A percentile compares a stretch with the other conserved stretches of the same genome.
Conservation (phyloP, 1,284 basidiomycete genomes). For the Mycena sp. region DNA sequence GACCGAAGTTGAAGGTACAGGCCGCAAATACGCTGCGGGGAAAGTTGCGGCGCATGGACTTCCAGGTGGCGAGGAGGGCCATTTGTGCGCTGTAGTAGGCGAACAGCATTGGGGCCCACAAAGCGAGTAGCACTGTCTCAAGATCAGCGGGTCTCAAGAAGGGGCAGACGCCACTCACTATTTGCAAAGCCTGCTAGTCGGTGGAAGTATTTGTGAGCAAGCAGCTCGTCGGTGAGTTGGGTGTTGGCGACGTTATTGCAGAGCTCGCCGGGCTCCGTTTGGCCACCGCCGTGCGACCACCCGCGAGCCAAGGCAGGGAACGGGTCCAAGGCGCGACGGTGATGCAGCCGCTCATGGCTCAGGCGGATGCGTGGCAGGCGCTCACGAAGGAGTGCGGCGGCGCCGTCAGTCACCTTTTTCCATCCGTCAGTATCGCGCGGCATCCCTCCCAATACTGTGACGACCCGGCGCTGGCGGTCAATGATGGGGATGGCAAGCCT, state of each 20-base stretch:
- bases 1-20: background rate
- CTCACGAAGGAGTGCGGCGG: background rate
- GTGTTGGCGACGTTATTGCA: background rate
- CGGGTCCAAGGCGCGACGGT: constrained; percentile 12
- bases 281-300: constrained; percentile 16
- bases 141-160: too few species aligned
- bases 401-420: background rate
- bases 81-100: too few species aligned
- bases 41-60: too few species aligned
- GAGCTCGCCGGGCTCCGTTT: background rate
- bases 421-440: constrained; percentile 18
- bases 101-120: too few species aligned
- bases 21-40: too few species aligned
- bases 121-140: too few species aligned
- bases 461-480: constrained; percentile 12
- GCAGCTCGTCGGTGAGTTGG: constrained; percentile 6
- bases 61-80: too few species aligned
- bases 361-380: background rate
- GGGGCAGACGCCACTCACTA: background rate
- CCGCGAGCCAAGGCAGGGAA: constrained; percentile 19
- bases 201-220: background rate
- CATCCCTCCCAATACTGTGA: constrained; percentile 14
- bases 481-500: constrained; percentile 13
- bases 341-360: background rate
- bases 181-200: constrained; percentile 16